phyloP scores from a whole-genome alignment of 441 rosid genomes.

The Biscutella laevigata region DNA sequence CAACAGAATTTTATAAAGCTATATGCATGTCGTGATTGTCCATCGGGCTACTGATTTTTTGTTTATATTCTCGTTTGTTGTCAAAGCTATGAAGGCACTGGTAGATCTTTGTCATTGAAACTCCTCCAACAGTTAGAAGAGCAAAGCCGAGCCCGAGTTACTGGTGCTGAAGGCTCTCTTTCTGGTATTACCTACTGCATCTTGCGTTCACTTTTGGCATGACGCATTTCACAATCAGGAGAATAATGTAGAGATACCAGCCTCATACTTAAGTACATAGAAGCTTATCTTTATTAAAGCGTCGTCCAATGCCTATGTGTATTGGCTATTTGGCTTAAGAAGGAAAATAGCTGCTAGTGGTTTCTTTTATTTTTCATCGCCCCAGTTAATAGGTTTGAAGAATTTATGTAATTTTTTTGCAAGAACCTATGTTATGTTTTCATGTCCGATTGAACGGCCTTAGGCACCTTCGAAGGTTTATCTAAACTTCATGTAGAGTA shows the following conservation, averaged over 20 bases:
- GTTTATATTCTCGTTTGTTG: background rate
- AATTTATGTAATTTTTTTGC: background rate
- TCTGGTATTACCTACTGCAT: conserved; percentile 48
- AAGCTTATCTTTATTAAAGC: background rate
- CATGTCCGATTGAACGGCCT: background rate
- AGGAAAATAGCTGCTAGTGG: background rate
- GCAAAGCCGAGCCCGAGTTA: conserved; percentile 59
- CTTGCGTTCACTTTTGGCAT: conserved; percentile 7
- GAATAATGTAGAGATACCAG: background rate
- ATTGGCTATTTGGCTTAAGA: background rate
- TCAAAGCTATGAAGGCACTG: conserved; percentile 92
- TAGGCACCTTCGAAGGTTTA: background rate
- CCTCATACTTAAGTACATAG: background rate
- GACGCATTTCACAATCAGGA: background rate
- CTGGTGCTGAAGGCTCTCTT: conserved; percentile 52
- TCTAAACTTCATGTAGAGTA: background rate
- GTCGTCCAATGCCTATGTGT: background rate
- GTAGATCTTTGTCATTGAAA: conserved; percentile 90
- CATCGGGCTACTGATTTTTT: conserved; percentile 3
- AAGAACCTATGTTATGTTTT: background rate
- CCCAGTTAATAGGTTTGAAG: background rate
- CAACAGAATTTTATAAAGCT: background rate
- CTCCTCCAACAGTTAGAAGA: conserved; percentile 91
- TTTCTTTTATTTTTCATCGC: too few species aligned
- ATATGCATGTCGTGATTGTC: background rate